Evolutionary conservation across 495 filamentous ascomycete species (phyloP), one percentile per base, ranked within the genome.

Genomic region (Filosporella fistucella): DNA sequence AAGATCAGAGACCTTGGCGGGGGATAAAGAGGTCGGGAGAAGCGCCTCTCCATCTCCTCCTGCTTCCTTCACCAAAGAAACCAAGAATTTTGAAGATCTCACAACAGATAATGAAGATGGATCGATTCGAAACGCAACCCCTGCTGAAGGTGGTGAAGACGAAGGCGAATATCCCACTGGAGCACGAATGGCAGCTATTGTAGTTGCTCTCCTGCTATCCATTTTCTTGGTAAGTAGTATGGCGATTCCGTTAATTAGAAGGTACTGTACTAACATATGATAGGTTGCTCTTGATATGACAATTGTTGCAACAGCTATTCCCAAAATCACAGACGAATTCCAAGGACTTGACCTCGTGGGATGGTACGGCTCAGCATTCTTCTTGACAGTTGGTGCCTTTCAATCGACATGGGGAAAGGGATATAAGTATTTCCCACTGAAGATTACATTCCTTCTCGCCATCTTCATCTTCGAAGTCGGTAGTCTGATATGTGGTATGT

Each of bases 391-490:
- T 6, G 56, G 52, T 1, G 44, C 44, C 0, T 72, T 78, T 40
- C 76, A 81, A 37, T 51, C 83, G 4, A 75, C 72, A 26, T 60
- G 73, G 28, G 77, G 69, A 13, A 57, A 58, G 30, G 50, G 16
- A 14, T 61, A 52, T 48, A 61, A 54, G 46, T 66, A 63, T 35
- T 70, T 67, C 42, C 59, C 64, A 16, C 56, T 76, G 16, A 78
- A 84, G 60, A 63, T 55, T 20, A 72, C 82, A 12, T 96, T 84
- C 59, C 64, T 95, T 10, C 47, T 57, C n/a, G 84, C 88, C 25
- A 83, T 95, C 47, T 65, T 68, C 43, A 61, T 95, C 52, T 96
- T 96, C 63, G 90, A 95, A 57, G 37, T 95, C 12, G 91, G 91
- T 18, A 88, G 81, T 29, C 67, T 89, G 25, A 69, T 96, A 52